These are phyloP conservation scores for Hypoxylon sp. DNA, from an alignment of 2,329 filamentous ascomycete species.

Conservation along the genomic window DNA sequence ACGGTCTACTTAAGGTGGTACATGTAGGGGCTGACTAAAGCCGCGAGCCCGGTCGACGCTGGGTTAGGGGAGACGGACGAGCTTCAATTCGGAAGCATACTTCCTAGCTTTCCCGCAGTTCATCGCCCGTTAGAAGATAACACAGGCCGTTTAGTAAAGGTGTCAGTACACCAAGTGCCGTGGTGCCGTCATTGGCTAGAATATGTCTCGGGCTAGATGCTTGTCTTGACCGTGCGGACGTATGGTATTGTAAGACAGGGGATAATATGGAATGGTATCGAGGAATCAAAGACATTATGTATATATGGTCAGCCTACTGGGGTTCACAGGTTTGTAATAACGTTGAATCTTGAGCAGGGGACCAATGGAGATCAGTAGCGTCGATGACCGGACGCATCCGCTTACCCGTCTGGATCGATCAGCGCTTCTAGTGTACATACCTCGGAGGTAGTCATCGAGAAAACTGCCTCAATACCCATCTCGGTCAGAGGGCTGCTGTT, in stretches of 20 bases:
- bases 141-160: background rate
- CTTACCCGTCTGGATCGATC: slow-evolving; percentile 30
- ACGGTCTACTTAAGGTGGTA: background rate
- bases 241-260: background rate
- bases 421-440: background rate
- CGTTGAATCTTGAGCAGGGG: background rate
- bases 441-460: slow-evolving; percentile 5
- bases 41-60: slow-evolving; percentile 1
- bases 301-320: background rate
- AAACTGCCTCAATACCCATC: slow-evolving; percentile 19
- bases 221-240: background rate
- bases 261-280: background rate
- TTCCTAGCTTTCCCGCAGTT: slow-evolving; percentile 5
- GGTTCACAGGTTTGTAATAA: background rate
- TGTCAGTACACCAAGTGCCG: background rate
- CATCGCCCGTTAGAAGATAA: background rate
- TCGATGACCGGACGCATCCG: slow-evolving; percentile 35
- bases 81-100: slow-evolving; percentile 9
- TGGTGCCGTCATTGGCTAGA: background rate
- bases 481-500: background rate
- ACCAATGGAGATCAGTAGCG: slow-evolving; percentile 22
- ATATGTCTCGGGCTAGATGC: background rate
- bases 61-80: slow-evolving; percentile 32
- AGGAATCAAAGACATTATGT: background rate
- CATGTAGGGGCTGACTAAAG: slow-evolving; percentile 23